Base-by-base conservation (phyloP, 2,329 filamentous ascomycete genomes). In the Tolypocladium ovalisporum region DNA sequence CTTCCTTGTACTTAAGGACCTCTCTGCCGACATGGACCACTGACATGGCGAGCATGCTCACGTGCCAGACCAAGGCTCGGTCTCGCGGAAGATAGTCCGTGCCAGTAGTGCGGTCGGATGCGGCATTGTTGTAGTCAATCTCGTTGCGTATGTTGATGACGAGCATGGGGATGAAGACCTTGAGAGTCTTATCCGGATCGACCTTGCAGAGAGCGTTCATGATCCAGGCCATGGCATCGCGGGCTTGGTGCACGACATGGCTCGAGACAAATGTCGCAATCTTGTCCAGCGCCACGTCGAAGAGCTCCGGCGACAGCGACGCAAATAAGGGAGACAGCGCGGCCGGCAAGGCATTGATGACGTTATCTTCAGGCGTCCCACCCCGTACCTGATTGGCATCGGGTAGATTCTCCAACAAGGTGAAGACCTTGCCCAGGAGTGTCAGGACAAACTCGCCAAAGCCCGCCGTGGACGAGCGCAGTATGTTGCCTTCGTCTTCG, bases 221-320 rank as follows among this genome's bases (percentile, higher is more conserved):
- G 56, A 97, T 97, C 80, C 96, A 99, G 1, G 95, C 94, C 88
- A 99, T 97, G 9, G 94, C 93, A 77, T 99, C 94, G 62, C 93
- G 81, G 56, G 94, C 93, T 73, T 97, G 94, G 66, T 99, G 92
- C 22, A 99, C 93, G 54, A 99, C 94, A 74, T 97, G 94, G 61
- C 89, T 89, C 1, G 89, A 87, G 32, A 97, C 88, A 70, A 99
- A 99, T 36, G 89, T 84, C 2, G 91, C 88, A 64, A 99, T 85
- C 76, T 97, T 97, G 59, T 96, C 88, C 54, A 99, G 75, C 0
- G 90, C 90, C 68, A 94, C 83, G 66, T 97, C 94, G 66, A 95
- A 99, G 13, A 97, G 82, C 67, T 97, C 91, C 0, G 93, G 90
- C 0, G 94, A 97, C 29, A 99, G 76, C 0, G 92, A 90, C 0